phyloP scores from a whole-genome alignment of 192 early-diverging fungal genomes.

The Kappamyces sp. region DNA sequence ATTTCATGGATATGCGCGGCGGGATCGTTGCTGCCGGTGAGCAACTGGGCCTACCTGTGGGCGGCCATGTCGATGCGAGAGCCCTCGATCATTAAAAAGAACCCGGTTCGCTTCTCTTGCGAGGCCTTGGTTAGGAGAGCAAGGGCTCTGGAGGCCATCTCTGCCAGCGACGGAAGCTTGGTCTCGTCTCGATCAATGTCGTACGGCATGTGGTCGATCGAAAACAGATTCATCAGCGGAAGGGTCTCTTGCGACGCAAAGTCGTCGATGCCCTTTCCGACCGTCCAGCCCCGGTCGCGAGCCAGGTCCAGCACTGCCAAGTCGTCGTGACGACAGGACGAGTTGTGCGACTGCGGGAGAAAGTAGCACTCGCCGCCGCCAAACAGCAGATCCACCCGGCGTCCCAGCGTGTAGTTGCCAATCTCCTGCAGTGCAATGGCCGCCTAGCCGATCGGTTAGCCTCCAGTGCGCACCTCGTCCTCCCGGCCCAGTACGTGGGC shows the following conservation, averaged over 20 bases:
- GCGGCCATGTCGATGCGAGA: slow-evolving; percentile 96
- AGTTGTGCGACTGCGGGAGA: slow-evolving; percentile 54
- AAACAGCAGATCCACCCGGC: slow-evolving; percentile 80
- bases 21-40: slow-evolving; percentile 72
- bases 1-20: slow-evolving; percentile 90
- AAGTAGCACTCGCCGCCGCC: slow-evolving; percentile 92
- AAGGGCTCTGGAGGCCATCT: slow-evolving; percentile 85
- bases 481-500: slow-evolving; percentile 76
- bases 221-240: slow-evolving; percentile 74
- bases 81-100: slow-evolving; percentile 97
- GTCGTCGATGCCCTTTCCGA: slow-evolving; percentile 45
- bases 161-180: slow-evolving; percentile 69
- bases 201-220: slow-evolving; percentile 85
- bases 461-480: slow-evolving; percentile 28
- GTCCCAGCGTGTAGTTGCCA: slow-evolving; percentile 80
- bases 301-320: slow-evolving; percentile 57
- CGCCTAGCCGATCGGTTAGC: slow-evolving; percentile 48
- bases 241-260: slow-evolving; percentile 44
- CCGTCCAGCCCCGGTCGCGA: slow-evolving; percentile 57
- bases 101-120: slow-evolving; percentile 57
- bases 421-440: slow-evolving; percentile 87
- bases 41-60: slow-evolving; percentile 42
- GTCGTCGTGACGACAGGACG: slow-evolving; percentile 74
- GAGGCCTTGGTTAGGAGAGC: slow-evolving; percentile 54
- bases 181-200: slow-evolving; percentile 73